A percentile compares a stretch with the other conserved stretches of the same genome.
phyloP scores from a whole-genome alignment of 768 basidiomycete species.

The Suillus americanus region DNA sequence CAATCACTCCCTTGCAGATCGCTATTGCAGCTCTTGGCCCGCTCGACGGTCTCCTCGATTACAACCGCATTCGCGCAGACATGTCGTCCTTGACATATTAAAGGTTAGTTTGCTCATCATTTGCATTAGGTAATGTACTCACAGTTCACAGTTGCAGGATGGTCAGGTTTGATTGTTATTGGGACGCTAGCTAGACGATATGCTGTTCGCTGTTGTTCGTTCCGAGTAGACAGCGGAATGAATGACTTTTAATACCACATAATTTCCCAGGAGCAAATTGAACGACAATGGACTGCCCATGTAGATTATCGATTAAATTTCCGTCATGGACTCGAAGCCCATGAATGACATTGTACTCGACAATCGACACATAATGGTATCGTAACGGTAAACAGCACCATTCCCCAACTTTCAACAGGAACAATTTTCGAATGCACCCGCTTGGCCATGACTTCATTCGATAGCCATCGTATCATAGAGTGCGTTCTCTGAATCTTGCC shows the following conservation, averaged over 20 bases:
- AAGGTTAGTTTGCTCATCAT: conserved; percentile 9
- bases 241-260: conserved; percentile 15
- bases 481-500: too few species aligned
- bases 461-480: too few species aligned
- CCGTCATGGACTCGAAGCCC: too few species aligned
- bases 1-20: conserved; percentile 44
- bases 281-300: not conserved
- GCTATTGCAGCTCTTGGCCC: conserved; percentile 88
- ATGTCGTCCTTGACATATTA: conserved; percentile 81
- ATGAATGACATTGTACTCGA: not conserved
- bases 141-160: not conserved
- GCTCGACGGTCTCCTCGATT: conserved; percentile 91
- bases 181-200: conserved; percentile 21
- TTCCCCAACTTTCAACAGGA: too few species aligned
- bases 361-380: too few species aligned
- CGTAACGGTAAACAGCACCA: too few species aligned
- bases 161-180: conserved; percentile 1
- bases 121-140: not conserved
- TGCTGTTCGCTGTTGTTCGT: conserved; percentile 16
- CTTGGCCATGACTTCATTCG: too few species aligned
- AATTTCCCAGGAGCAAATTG: not conserved
- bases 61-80: conserved; percentile 83
- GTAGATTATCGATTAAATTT: not conserved
- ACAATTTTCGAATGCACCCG: too few species aligned
- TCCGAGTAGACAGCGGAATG: conserved; percentile 22